Base-by-base conservation (phyloP, 495 filamentous ascomycete species). In the Tuber melanosporum region DNA sequence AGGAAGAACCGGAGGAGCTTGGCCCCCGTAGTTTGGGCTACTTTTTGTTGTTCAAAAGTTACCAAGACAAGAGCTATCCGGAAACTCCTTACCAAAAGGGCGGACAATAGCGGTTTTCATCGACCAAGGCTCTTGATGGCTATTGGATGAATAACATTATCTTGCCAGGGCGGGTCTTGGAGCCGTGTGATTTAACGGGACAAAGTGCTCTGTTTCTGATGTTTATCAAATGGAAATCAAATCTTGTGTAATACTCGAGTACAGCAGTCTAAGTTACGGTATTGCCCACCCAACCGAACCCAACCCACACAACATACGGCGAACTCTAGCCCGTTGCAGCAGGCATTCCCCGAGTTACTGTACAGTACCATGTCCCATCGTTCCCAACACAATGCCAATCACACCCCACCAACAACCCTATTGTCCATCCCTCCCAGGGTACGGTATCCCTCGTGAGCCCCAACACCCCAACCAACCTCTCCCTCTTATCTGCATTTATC, bases 401-500 rank as follows among this genome's bases (percentile, higher is more conserved):
- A 66, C 32, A 36, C 26, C 57, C n/a, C 57, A 36, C 57, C 26
- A 66, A 36, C 26, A 17, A 66, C 32, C 7, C 26, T 12, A 62
- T 62, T 32, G n/a, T 78, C 83, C 32, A 74, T 78, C 76, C 10
- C 12, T 10, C 19, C 19, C 5, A 52, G 47, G 47, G 47, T 52
- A 10, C 6, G 20, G 7, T 52, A n/a, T 52, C 47, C 20, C 7
- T 52, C 47, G 5, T 52, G 6, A 52, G 7, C 47, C 6, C 57
- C 26, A 66, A 66, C 57, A 7, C 57, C 26, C 78, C 76, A 15
- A 84, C 72, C 36, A 87, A 72, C 57, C 73, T 43, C 44, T 74
- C 46, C 85, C 76, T 32, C n/a, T 83, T 81, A 19, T 80, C 84
- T 19, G 77, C 76, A 20, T 83, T 83, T 71, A 94, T 87, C 15